These are phyloP conservation scores for Cucurbita moschata DNA, from an alignment of 306 rosid species.

Conservation along the genomic window DNA sequence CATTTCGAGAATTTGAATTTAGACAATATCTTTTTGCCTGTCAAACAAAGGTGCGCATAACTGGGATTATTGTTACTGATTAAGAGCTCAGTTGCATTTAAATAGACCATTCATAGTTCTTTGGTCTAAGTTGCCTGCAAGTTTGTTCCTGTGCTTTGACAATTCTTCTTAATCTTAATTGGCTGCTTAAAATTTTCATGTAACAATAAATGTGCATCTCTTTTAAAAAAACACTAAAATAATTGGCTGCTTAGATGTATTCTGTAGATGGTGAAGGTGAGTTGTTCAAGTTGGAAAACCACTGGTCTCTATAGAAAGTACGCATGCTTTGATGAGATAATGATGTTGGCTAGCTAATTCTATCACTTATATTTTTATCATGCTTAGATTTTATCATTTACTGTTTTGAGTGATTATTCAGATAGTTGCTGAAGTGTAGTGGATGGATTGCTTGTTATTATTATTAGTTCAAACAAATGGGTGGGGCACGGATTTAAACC, in stretches of 20 bases:
- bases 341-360: not conserved
- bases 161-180: not conserved
- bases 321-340: not conserved
- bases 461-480: not conserved
- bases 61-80: conserved; percentile 6
- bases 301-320: not conserved
- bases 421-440: not conserved
- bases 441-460: not conserved
- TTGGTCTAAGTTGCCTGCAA: not conserved
- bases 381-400: not conserved
- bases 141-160: not conserved
- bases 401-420: not conserved
- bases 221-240: too few relatives aligned
- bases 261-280: not conserved
- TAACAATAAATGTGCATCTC: too few relatives aligned
- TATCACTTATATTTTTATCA: not conserved
- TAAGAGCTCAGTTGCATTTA: not conserved
- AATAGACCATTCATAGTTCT: not conserved
- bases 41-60: conserved; percentile 65
- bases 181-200: not conserved
- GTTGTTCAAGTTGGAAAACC: conserved; percentile 4
- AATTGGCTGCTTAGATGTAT: not conserved
- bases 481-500: not conserved
- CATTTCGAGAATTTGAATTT: conserved; percentile 94
- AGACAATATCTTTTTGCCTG: conserved; percentile 91